Evolutionary conservation across 1,284 basidiomycete species (phyloP), one percentile per base, ranked within the genome.

Genomic region (Rhodotorula sp.): DNA sequence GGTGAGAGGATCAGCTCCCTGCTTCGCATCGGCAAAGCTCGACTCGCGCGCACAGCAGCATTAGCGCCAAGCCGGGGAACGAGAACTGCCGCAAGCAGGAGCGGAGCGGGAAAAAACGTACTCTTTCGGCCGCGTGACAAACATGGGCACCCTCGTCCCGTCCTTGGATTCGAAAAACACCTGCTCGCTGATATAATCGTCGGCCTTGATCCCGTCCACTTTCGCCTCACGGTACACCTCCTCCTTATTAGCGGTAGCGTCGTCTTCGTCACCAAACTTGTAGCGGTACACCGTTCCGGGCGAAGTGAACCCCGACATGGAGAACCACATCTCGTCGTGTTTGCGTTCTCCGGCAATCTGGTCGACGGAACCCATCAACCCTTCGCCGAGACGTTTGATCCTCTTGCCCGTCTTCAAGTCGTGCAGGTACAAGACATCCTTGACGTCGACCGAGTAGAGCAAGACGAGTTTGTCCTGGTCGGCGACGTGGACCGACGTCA

Each of bases 61-160:
- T n/a, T n/a, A n/a, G n/a, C n/a, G n/a, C n/a, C 78, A 91, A 94
- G 89, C 93, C 12, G 24, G 46, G 12, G 22, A 33, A 6, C 6
- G 29, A 22, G 33, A 20, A 56, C 29, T 22, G 33, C 33, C 7
- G 33, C 33, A 33, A 33, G 33, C 33, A 33, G 26, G 4, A 4
- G 30, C 24, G 85, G 82, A 5, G 62, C n/a, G n/a, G n/a, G n/a
- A n/a, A n/a, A n/a, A n/a, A n/a, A 60, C 66, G 37, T 42, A 74
- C 26, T 84, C 84, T 79, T 89, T 89, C 78, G 89, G 89, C 62
- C 87, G 85, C 44, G 93, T 90, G 68, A 94, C 85, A 78, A 93
- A 94, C 90, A 94, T 92, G 4, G 91, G 91, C 46, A 94, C 84
- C 62, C 84, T 85, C 4, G 91, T 93, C 0, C 91, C 90, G 77